Base-by-base conservation (phyloP, 495 filamentous ascomycete genomes). In the Lasiosphaeria hispida region DNA sequence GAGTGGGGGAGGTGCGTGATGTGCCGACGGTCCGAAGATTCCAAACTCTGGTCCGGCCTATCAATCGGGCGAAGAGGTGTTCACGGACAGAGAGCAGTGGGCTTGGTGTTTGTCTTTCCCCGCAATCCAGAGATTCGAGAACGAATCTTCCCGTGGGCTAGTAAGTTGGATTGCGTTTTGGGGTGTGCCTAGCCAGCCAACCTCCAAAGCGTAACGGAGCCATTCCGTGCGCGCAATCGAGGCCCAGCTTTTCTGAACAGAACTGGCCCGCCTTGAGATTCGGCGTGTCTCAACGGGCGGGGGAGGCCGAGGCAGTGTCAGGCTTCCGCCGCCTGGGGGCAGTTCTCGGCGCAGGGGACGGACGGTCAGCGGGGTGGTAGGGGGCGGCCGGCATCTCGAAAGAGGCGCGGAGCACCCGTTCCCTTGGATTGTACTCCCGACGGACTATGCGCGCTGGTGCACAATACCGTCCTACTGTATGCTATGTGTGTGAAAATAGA, bases 81-180 rank as follows among this genome's bases (percentile, higher is more conserved):
- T 58, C 55, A 48, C 54, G 59, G 55, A 53, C 59, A 17, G 48
- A 6, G 14, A 18, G 14, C 15, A 17, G 48, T 23, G 39, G 49
- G 47, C 43, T 15, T 54, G 48, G 33, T 49, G n/a, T 19, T 48
- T 11, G 40, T 17, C 17, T 47, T 58, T 62, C 60, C 60, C 60
- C 60, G 60, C 60, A 62, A 48, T 58, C 37, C 40, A 15, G 57
- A 53, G 34, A 34, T 59, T 59, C 57, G 49, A 53, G 57, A 59
- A 59, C 41, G 13, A 23, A 44, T 52, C 45, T 47, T 35, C 13
- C n/a, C 41, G 35, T 14, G 43, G 17, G 15, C n/a, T 35, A 33
- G n/a, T 34, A 3, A 34, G 8, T 30, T 30, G 23, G 23, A 2
- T 5, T 30, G 5, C 23, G 23, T 30, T 30, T 30, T 2, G 23